Percentiles rank a stretch among this genome's conserved stretches.
Evolutionary conservation across 2,329 filamentous ascomycete species (phyloP).

Genomic region (Claviceps quebecensis): DNA sequence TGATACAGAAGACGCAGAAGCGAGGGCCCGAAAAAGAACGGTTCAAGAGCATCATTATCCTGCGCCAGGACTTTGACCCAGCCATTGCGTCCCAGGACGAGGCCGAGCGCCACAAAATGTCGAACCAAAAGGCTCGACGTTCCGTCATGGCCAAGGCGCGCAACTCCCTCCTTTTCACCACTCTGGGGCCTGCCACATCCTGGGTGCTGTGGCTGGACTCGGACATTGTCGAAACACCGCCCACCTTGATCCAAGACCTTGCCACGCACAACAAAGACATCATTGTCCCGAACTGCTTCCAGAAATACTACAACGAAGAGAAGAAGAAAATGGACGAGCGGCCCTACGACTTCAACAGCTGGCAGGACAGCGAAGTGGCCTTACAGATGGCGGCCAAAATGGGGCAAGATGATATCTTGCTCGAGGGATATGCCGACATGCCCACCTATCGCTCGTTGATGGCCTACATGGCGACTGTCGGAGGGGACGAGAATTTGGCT

Average conservation of each 20-base stretch:
- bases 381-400: constrained; percentile 62
- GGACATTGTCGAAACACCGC: constrained; percentile 81
- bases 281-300: constrained; percentile 91
- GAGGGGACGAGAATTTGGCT: constrained; percentile 43
- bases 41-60: constrained; percentile 86
- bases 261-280: constrained; percentile 79
- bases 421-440: constrained; percentile 89
- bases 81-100: constrained; percentile 72
- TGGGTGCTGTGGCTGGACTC: constrained; percentile 96
- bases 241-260: constrained; percentile 78
- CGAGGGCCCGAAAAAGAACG: constrained; percentile 60
- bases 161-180: constrained; percentile 91
- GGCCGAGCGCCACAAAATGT: constrained; percentile 77
- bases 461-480: constrained; percentile 59
- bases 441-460: constrained; percentile 84
- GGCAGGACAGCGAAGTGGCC: constrained; percentile 78
- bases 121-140: constrained; percentile 74
- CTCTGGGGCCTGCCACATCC: constrained; percentile 74
- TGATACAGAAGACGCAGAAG: constrained; percentile 74
- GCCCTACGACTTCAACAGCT: constrained; percentile 94
- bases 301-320: constrained; percentile 60
- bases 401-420: constrained; percentile 79
- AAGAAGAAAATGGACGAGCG: constrained; percentile 60
- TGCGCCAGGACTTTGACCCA: constrained; percentile 87
- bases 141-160: constrained; percentile 86